Base-by-base conservation (phyloP, 164 flowering plant genomes). In the Vitis rotundifolia region DNA sequence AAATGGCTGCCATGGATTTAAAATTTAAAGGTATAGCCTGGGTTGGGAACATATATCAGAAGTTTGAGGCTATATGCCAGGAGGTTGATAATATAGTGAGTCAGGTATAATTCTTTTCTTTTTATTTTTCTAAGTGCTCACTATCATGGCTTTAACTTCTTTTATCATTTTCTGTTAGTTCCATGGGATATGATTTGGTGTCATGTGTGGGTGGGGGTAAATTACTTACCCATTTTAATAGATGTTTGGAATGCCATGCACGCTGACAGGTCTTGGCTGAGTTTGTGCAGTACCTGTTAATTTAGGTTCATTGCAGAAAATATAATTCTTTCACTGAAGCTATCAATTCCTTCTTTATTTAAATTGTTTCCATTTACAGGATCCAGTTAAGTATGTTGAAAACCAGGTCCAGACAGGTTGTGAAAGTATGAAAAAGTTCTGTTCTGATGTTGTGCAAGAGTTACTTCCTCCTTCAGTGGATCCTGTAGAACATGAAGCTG, bases 11-110 rank as follows among this genome's bases (percentile, higher is more conserved):
- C 8, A 84, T 79, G 87, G 81, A 81, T 79, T 69, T 76, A n/a
- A 80, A 78, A 61, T 11, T 22, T 8, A 79, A 78, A 64, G 70
- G 78, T 60, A 78, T 64, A 28, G n/a, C 65, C 15, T 85, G 88
- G 86, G 79, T 66, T 70, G 84, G 84, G 65, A 79, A 76, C 71
- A 66, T 85, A 28, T 80, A 61, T 73, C 80, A 82, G 67, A 81
- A 77, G 75, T 73, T 85, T 61, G 84, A 82, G 73, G 68, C 80
- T 51, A 67, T 80, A 12, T 74, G 82, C 68, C 72, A 71, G 2
- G 84, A 85, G 50, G 81, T 82, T 71, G 84, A 85, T 73, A 73
- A 70, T 15, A 54, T 76, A 55, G 71, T 77, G 55, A 68, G 59
- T 63, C 70, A 80, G 82, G 84, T 82, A 72, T 51, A 26, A 13